Conservation (phyloP, 2,329 filamentous ascomycete genomes). For the Pseudogymnoascus sp. region DNA sequence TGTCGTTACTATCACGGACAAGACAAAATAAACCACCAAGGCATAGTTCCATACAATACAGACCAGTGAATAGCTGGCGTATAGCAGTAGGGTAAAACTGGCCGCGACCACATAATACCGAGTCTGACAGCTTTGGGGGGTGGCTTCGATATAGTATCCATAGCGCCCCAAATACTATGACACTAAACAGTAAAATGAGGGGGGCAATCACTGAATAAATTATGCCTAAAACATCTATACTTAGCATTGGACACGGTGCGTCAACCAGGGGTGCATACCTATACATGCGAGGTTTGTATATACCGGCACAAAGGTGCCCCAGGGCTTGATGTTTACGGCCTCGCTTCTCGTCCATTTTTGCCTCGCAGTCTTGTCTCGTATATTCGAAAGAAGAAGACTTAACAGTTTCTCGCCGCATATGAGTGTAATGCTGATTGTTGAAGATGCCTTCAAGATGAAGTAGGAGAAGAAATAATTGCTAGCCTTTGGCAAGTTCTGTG, state of each 20-base stretch:
- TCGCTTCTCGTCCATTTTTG: conserved; percentile 5
- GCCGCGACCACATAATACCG: conserved; percentile 55
- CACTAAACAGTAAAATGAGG: conserved; percentile 79
- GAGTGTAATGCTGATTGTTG: conserved; percentile 14
- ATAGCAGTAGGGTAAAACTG: conserved; percentile 34
- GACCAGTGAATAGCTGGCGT: conserved; percentile 19
- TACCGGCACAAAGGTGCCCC: conserved; percentile 77
- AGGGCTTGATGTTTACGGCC: not conserved
- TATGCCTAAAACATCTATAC: conserved; percentile 38
- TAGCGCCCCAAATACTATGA: conserved; percentile 78
- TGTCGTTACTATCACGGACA: conserved; percentile 15
- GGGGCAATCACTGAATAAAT: conserved; percentile 83
- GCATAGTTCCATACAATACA: conserved; percentile 22
- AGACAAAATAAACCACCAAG: conserved; percentile 20
- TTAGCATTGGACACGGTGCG: conserved; percentile 12
- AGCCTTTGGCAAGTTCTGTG: conserved; percentile 17
- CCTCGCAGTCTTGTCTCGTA: conserved; percentile 4
- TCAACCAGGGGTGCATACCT: conserved; percentile 11
- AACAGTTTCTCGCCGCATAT: conserved; percentile 13
- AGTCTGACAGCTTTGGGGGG: not conserved
- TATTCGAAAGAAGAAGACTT: not conserved
- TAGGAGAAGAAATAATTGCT: conserved; percentile 23
- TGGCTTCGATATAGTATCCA: conserved; percentile 56
- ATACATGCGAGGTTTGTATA: conserved; percentile 18
- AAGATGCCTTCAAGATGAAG: conserved; percentile 17